These are phyloP conservation scores for Lotmaria passim DNA, from an alignment of 208 protist genomes.

Conservation along the genomic window DNA sequence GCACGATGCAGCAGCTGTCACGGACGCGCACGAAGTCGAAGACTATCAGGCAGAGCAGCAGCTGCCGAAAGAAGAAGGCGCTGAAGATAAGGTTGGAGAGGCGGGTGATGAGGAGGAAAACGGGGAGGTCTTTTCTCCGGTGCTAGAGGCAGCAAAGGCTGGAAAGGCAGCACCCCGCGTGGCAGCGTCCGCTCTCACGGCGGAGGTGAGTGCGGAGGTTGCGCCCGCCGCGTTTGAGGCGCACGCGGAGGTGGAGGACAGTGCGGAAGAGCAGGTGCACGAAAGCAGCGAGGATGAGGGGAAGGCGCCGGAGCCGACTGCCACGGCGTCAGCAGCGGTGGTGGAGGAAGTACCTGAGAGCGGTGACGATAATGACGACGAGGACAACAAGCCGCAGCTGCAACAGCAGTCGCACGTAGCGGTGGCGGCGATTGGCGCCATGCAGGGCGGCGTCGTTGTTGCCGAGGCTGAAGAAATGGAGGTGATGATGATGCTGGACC, in stretches of 20 bases:
- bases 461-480: neutral
- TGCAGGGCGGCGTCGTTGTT: neutral
- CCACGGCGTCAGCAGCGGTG: no score
- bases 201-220: neutral
- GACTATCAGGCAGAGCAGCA: no score
- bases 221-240: neutral
- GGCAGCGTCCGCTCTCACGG: no score
- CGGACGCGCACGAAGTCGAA: neutral
- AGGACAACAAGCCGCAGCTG: neutral
- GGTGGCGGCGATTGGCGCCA: neutral
- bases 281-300: neutral
- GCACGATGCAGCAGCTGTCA: neutral
- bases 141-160: no score
- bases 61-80: no score
- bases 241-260: neutral
- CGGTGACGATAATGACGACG: neutral
- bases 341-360: neutral
- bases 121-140: no score
- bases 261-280: neutral
- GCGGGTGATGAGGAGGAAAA: no score
- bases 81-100: no score
- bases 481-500: neutral
- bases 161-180: no score
- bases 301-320: no score
- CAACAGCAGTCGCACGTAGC: constrained; percentile 3